phyloP scores from a whole-genome alignment of 2,329 filamentous ascomycete genomes.

The Myriosclerotinia duriaeana region DNA sequence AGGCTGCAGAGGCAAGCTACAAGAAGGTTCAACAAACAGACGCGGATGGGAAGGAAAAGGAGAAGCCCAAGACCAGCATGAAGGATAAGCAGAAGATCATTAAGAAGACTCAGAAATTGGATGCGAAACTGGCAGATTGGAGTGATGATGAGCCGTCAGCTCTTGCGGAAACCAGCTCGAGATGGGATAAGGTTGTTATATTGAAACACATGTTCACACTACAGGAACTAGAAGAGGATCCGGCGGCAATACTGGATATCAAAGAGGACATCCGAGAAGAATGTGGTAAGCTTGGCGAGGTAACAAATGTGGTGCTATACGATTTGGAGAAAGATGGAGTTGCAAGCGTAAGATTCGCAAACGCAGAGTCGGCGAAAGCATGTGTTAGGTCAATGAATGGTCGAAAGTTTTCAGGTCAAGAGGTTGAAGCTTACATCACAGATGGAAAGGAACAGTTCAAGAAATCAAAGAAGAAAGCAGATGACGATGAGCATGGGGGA shows the following conservation, averaged over 20 bases:
- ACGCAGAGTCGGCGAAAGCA: conserved; percentile 65
- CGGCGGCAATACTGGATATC: conserved; percentile 80
- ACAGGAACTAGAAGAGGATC: conserved; percentile 79
- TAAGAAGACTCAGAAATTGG: conserved; percentile 84
- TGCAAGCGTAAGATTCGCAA: conserved; percentile 78
- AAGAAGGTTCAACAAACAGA: conserved; percentile 77
- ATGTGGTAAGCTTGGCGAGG: conserved; percentile 78
- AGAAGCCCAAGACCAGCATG: conserved; percentile 52
- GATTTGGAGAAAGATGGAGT: conserved; percentile 84
- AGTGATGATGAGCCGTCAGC: conserved; percentile 77
- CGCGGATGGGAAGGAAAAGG: conserved; percentile 45
- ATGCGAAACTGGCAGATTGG: conserved; percentile 92
- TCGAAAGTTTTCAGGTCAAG: conserved; percentile 71
- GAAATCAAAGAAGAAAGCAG: conserved; percentile 60
- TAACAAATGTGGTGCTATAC: conserved; percentile 89
- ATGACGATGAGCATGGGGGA: conserved; percentile 30
- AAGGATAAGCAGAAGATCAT: conserved; percentile 87
- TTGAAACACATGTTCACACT: conserved; percentile 93
- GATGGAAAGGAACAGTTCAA: conserved; percentile 71
- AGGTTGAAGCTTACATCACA: conserved; percentile 69
- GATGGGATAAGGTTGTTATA: conserved; percentile 79
- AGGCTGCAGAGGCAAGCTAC: conserved; percentile 84
- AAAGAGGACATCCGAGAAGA: conserved; percentile 93
- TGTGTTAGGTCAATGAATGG: conserved; percentile 78
- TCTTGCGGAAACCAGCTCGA: conserved; percentile 55